phyloP scores from a whole-genome alignment of 345 rosid species.

The Diplotaxis tenuifolia region DNA sequence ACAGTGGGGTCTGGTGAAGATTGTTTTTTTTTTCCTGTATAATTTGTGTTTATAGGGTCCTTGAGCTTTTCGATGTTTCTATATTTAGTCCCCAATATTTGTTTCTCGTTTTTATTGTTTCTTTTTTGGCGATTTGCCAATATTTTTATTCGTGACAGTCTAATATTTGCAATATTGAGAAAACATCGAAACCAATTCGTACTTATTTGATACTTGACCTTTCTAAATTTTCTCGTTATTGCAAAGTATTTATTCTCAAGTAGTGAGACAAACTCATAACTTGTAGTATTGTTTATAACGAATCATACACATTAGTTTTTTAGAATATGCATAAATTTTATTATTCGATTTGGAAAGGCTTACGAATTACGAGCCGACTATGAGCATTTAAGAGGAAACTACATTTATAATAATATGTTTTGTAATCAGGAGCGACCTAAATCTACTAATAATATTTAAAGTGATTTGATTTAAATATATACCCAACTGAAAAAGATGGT shows the following conservation, averaged over 20 bases:
- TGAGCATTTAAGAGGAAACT: not conserved
- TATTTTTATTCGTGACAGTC: not conserved
- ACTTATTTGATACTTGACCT: not conserved
- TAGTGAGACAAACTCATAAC: not conserved
- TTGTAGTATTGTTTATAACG: not conserved
- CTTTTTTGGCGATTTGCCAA: not conserved
- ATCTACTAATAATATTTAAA: not conserved
- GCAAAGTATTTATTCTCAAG: not conserved
- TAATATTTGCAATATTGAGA: not conserved
- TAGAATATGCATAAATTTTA: not conserved
- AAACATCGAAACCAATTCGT: constrained; percentile 1
- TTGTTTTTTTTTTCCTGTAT: not conserved
- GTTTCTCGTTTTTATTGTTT: not conserved
- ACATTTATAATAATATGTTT: not conserved
- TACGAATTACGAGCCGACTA: not conserved
- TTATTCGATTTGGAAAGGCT: not conserved
- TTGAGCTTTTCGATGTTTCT: constrained; percentile 10
- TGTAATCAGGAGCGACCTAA: not conserved
- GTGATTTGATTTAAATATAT: constrained; percentile 8
- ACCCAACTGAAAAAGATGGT: constrained; percentile 22
- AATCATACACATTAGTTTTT: not conserved
- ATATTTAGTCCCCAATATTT: not conserved
- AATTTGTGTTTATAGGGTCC: constrained; percentile 18
- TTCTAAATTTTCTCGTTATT: not conserved
- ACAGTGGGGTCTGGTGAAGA: constrained; percentile 36